These are phyloP conservation scores for Xylaria intraflava DNA, from an alignment of 495 filamentous ascomycete genomes.

Conservation along the genomic window DNA sequence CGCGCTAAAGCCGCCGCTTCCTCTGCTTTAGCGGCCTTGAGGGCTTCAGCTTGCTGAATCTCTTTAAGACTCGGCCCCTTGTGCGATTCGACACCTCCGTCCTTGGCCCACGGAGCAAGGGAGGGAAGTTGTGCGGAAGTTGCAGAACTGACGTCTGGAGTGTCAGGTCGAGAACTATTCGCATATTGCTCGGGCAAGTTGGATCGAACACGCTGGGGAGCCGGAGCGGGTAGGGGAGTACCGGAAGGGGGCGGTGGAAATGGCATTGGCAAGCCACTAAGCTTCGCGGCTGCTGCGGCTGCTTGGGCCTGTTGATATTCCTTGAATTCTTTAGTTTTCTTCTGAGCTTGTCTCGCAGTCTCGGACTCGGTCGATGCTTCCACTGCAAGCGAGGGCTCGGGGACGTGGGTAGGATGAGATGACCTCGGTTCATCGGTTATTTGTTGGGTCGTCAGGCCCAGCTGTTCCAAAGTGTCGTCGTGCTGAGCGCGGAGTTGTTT, in stretches of 20 bases:
- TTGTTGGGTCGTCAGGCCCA: conserved; percentile 17
- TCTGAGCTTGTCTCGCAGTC: conserved; percentile 11
- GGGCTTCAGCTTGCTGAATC: conserved; percentile 92
- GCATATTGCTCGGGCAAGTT: conserved; percentile 77
- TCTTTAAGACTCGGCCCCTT: conserved; percentile 93
- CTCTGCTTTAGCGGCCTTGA: conserved; percentile 85
- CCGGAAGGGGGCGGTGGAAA: conserved; percentile 50
- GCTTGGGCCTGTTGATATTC: conserved; percentile 75
- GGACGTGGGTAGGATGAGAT: conserved; percentile 1
- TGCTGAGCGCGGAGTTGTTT: conserved; percentile 51
- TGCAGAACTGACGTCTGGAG: conserved; percentile 48
- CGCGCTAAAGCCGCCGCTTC: conserved; percentile 75
- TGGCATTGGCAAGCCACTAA: conserved; percentile 66
- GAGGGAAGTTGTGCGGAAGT: conserved; percentile 48
- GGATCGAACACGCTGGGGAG: conserved; percentile 74
- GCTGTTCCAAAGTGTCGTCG: conserved; percentile 36
- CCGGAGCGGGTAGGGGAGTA: conserved; percentile 79
- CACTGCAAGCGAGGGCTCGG: conserved; percentile 3
- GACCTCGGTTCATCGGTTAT: conserved; percentile 4
- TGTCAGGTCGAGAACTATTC: conserved; percentile 67
- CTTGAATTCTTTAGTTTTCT: conserved; percentile 72
- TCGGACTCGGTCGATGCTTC: conserved; percentile 5
- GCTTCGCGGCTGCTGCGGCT: conserved; percentile 40
- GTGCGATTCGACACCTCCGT: conserved; percentile 58
- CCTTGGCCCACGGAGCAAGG: conserved; percentile 91